Evolutionary conservation across 2,329 filamentous ascomycete genomes (phyloP), one percentile per base, ranked within the genome.

Genomic region (Didymella lethalis): DNA sequence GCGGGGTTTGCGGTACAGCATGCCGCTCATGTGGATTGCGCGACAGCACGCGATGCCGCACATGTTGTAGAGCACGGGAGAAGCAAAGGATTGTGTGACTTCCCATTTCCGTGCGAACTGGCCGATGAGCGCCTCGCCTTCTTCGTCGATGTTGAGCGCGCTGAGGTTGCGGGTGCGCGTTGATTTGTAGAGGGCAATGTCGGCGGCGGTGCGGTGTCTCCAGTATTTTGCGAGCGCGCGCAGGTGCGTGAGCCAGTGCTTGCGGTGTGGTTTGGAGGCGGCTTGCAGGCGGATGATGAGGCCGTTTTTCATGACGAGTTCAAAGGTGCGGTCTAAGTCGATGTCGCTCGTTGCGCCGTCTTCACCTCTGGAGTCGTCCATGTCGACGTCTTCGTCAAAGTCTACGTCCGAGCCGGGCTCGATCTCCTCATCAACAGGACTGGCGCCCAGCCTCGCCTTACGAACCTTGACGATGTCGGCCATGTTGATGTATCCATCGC

Each of bases 21-120:
- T 76, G 2, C 88, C 88, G 32, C 85, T 85, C 74, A 89, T 84
- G 56, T 82, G 78, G 53, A 90, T 85, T 18, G 84, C 80, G 41
- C 88, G 84, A 70, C 88, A 90, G 36, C 81, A 82, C 11, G 84
- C 82, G 23, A 90, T 83, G n/a, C 84, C 83, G 71, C 88, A 90
- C 77, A 90, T 83, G 71, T 90, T 87, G 78, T 88, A 89, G n/a
- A 90, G 75, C 38, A 85, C 77, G 1, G 87, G 83, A 1, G 84
- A 88, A n/a, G 87, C 86, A 64, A 84, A 83, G 1, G 86, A 85
- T 62, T 87, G 83, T 16, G 81, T 85, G 23, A 90, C 86, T 71
- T 90, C 88, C 88, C 88, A 90, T 67, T 90, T 89, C 63, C 82
- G 79, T 0, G 86, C 86, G 67, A 86, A 89, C 67, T 89, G 86